Base-by-base conservation (phyloP, 2,329 filamentous ascomycete species). In the Fusarium domesticum region DNA sequence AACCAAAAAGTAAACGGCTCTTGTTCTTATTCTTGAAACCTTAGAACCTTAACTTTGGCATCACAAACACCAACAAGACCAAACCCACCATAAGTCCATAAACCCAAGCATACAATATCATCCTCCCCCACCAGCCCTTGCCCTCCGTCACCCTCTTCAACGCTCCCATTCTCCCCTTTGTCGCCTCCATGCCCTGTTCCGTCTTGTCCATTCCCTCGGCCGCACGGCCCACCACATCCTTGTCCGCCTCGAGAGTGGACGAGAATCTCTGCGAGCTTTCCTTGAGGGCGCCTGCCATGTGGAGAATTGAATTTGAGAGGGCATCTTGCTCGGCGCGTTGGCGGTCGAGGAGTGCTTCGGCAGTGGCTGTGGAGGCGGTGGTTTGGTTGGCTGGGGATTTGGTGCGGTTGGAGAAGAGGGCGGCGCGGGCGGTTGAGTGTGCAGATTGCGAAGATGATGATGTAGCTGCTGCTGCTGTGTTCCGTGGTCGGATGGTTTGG, bases 1-100 rank as follows among this genome's bases (percentile, higher is more conserved):
- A 17, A 30, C 14, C 37, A 36, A 30, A 16, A 16, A 30, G 23
- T 18, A 14, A 15, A 7, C 35, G 31, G 12, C 31, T 25, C 11
- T 25, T 20, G 8, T 30, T 1, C 12, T 18, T 33, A n/a, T 16
- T 37, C 35, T 18, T 18, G 17, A 39, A 15, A n/a, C 35, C 10
- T 20, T 28, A 96, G 61, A 96, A 93, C 60, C 92, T 78, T 64
- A 96, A 68, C 73, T 96, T 97, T 0, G 92, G 92, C 63, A 89
- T 72, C 39, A 92, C 77, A 71, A 92, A 92, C 11, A 96, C 91
- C 53, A 96, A 67, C 63, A 95, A 58, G 28, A 96, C 71, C 15
- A 89, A 78, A 18, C 81, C 69, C n/a, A 95, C 58, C 84, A 89
- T 92, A 50, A 96, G 66, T 20, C 81, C 89, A 58, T 84, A 87